phyloP scores from a whole-genome alignment of 23 red algal species.

The Gracilariopsis chorda region DNA sequence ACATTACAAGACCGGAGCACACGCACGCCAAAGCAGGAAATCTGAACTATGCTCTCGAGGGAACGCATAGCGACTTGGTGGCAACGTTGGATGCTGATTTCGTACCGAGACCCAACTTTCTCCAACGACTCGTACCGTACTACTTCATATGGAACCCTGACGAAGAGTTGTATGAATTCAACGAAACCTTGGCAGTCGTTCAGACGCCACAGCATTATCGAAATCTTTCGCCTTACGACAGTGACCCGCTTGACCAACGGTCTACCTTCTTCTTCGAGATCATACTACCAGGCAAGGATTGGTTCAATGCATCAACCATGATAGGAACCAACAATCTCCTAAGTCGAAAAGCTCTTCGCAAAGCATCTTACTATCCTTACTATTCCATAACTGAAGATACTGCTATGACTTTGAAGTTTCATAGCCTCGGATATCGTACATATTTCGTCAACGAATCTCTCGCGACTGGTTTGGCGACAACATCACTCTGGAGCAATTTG shows the following conservation, averaged over 20 bases:
- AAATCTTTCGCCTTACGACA: conserved; percentile 45
- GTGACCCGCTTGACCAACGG: conserved; percentile 29
- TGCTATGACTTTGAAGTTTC: conserved; percentile 40
- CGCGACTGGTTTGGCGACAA: conserved; percentile 27
- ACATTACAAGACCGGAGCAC: conserved; percentile 13
- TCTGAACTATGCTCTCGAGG: conserved; percentile 27
- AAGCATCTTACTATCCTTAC: conserved; percentile 31
- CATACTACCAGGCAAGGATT: conserved; percentile 42
- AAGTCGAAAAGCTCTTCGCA: not conserved
- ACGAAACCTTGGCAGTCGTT: conserved; percentile 30
- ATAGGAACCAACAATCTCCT: conserved; percentile 51
- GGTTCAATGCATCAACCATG: conserved; percentile 49
- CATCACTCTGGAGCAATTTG: conserved; percentile 46
- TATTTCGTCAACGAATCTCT: conserved; percentile 66
- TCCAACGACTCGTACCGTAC: conserved; percentile 57
- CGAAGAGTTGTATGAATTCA: conserved; percentile 8
- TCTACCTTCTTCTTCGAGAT: conserved; percentile 24
- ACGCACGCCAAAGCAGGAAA: conserved; percentile 57
- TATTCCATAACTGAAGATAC: conserved; percentile 56
- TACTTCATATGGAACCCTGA: conserved; percentile 51
- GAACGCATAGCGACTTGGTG: conserved; percentile 29
- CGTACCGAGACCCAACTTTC: conserved; percentile 33
- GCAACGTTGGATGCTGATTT: conserved; percentile 51
- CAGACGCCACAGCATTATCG: conserved; percentile 59
- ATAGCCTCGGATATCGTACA: conserved; percentile 32